Evolutionary conservation across 2,329 filamentous ascomycete species (phyloP), one percentile per base, ranked within the genome.

Genomic region (Emmonsia crescens): DNA sequence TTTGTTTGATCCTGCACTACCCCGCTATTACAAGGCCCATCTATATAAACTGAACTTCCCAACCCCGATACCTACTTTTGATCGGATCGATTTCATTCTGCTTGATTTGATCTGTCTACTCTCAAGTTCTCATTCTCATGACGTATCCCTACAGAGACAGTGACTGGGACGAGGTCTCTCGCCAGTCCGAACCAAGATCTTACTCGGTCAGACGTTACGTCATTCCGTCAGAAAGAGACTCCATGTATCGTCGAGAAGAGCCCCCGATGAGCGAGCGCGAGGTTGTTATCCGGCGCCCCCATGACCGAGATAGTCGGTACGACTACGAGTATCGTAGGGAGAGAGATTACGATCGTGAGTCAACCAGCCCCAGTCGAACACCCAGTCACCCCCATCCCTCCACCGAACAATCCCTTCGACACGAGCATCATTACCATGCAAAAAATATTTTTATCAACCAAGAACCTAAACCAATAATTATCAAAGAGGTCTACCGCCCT

Each of bases 131-230:
- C 14, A 48, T 42, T n/a, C 29, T 57, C 42, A 75, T 75, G 70
- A 74, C 74, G 60, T 74, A 75, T 66, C 64, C 69, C 27, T 74
- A 76, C 67, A 70, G 73, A 71, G 75, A 77, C 60, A 73, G 73
- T 31, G 72, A 75, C 59, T 78, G 73, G 69, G 76, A 79, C 62
- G 76, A 78, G 59, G 66, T 64, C 51, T 69, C 71, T 64, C 73
- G 75, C 60, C 72, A 74, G 63, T 69, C 72, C 42, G 72, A 77
- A 60, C 77, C 74, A 33, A 72, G 72, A 64, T 71, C 74, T 68
- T 82, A 80, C 65, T 83, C 81, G 6, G 80, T 86, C 66, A 83
- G 83, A 70, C 82, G 83, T 68, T 86, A 87, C 76, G 74, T 78
- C 66, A 72, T 80, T 61, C 71, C 75, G 31, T 65, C 73, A 38